Conservation (phyloP, 164 flowering plant genomes). For the Annona squamosa region DNA sequence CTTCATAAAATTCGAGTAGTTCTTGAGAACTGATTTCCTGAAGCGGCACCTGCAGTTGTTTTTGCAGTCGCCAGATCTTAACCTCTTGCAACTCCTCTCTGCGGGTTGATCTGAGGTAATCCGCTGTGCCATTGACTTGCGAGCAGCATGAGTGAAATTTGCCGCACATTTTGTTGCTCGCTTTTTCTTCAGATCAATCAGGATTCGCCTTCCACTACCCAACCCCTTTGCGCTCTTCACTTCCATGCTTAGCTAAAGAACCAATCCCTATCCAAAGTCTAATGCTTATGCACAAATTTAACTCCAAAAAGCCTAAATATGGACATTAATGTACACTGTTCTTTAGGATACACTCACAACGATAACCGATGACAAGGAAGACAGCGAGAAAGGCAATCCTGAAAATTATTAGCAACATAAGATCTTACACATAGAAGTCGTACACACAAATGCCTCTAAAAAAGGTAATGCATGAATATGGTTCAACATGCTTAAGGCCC, state of each 20-base stretch:
- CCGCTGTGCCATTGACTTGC: background rate
- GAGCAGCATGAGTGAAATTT: conserved; percentile 27
- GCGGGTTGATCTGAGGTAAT: conserved; percentile 14
- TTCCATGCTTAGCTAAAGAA: conserved; percentile 52
- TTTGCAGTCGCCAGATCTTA: conserved; percentile 36
- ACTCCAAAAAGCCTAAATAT: background rate
- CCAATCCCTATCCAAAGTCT: conserved; percentile 6
- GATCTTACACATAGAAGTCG: background rate
- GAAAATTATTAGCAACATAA: background rate
- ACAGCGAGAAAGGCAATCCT: background rate
- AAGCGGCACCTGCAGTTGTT: conserved; percentile 19
- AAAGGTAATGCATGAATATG: background rate
- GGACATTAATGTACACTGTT: background rate
- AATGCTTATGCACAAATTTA: conserved; percentile 2
- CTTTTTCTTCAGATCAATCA: conserved; percentile 55
- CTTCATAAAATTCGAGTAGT: conserved; percentile 56
- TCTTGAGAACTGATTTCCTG: conserved; percentile 34
- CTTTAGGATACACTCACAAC: background rate
- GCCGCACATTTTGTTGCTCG: conserved; percentile 30
- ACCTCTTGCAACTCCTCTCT: conserved; percentile 36
- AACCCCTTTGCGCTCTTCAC: conserved; percentile 62
- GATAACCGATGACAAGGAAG: background rate
- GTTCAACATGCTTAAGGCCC: background rate
- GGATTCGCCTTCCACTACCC: conserved; percentile 43
- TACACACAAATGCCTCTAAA: background rate